Percentiles rank a stretch among this genome's conserved stretches.
These are phyloP conservation scores for Hypericum androsaemum DNA, from an alignment of 345 rosid species.

Conservation along the genomic window DNA sequence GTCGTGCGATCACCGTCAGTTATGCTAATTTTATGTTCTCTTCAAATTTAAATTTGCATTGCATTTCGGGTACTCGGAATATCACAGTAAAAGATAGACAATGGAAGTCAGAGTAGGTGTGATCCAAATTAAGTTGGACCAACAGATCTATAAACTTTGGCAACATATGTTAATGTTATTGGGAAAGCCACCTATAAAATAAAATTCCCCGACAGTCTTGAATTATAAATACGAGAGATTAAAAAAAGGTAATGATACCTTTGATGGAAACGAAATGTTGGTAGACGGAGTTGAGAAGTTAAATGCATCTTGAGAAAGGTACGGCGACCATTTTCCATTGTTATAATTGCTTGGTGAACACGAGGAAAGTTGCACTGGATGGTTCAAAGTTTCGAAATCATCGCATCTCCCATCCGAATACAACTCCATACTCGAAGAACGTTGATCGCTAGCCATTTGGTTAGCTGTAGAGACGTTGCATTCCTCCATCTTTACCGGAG, in stretches of 20 bases:
- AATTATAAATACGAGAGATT: too few species aligned
- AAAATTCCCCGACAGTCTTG: too few species aligned
- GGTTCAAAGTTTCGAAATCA: constrained; percentile 38
- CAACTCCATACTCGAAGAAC: constrained; percentile 38
- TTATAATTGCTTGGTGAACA: constrained; percentile 24
- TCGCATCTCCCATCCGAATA: constrained; percentile 44
- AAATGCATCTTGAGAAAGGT: constrained; percentile 42
- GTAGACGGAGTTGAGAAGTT: constrained; percentile 19
- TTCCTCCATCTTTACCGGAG: constrained; percentile 45
- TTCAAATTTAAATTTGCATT: too few species aligned
- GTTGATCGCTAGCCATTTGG: constrained; percentile 24
- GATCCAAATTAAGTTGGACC: too few species aligned
- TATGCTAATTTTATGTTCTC: too few species aligned
- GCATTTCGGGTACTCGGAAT: too few species aligned
- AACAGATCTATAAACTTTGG: too few species aligned
- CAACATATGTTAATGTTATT: too few species aligned
- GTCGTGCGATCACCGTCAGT: too few species aligned
- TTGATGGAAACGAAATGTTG: constrained; percentile 24
- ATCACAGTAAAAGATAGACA: too few species aligned
- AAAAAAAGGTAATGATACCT: constrained; percentile 29
- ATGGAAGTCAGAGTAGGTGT: too few species aligned
- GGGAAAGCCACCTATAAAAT: too few species aligned
- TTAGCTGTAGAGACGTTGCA: constrained; percentile 25
- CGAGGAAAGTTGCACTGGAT: constrained; percentile 27
- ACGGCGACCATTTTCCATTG: constrained; percentile 43